Evolutionary conservation across 495 filamentous ascomycete genomes (phyloP), one percentile per base, ranked within the genome.

Genomic region (Talaromyces adpressus): DNA sequence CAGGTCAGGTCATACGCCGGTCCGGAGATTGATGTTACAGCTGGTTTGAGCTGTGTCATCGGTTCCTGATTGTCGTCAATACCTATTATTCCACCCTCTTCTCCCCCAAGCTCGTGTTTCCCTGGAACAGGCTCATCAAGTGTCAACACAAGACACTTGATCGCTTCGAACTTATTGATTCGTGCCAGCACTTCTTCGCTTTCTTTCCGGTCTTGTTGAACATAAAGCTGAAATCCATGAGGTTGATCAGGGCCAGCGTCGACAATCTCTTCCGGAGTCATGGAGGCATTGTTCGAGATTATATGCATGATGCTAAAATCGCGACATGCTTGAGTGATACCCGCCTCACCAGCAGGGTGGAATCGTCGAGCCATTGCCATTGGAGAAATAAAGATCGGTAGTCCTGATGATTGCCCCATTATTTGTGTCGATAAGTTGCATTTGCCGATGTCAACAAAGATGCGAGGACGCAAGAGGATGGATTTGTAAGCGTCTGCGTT

Each of bases 221-320:
- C 89, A 75, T 98, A 97, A 6, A 98, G 75, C 75, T 98, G 93
- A 88, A 91, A 97, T 41, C 93, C 94, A 69, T 96, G 92, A 5
- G 91, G 75, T 71, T 96, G 91, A 6, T 82, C 80, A 12, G 75
- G 65, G 1, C 87, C 86, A 57, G 85, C 85, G 30, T 83, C 82
- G 9, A 92, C 87, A 66, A 97, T 91, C 71, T 96, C 88, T 74
- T 97, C 93, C 12, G 91, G 90, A 3, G 89, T 89, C 84, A 92
- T 87, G 12, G 87, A 91, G 1, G 93, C 91, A 72, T 96, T 98
- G 74, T 95, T 91, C 53, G 88, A 91, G 34, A 97, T 86, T 58
- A 96, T 79, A 69, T 97, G 93, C 74, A 93, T 75, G 4, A 90
- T 87, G 25, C 89, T 87, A 70, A 91, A 92, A 49, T 74, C 78